Conservation (phyloP, 75 land plant species). For the Cunninghamia lanceolata region DNA sequence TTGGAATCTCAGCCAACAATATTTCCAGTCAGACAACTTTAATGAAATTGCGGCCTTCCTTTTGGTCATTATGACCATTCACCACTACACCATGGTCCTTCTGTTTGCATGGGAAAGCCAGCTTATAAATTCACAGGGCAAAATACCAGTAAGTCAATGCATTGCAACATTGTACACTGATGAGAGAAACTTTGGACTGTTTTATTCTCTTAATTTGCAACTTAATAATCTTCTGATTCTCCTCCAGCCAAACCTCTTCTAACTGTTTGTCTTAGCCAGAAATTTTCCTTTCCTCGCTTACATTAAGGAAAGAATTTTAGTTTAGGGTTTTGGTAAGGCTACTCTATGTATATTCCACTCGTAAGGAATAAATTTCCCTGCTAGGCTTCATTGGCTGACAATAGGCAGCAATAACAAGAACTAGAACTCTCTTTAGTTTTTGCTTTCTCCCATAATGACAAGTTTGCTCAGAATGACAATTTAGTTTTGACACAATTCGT, state of each 20-base stretch:
- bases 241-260: background rate
- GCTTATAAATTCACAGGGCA: background rate
- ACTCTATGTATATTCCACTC: background rate
- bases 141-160: background rate
- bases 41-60: background rate
- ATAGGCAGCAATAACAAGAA: background rate
- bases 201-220: background rate
- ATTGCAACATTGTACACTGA: background rate
- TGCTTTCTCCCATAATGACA: background rate
- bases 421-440: background rate
- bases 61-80: background rate
- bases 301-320: background rate
- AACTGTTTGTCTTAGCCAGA: background rate
- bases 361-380: background rate
- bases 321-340: background rate
- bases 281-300: background rate
- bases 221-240: background rate
- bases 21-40: background rate
- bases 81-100: background rate
- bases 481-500: background rate
- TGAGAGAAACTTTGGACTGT: background rate
- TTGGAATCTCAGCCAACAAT: background rate
- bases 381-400: background rate
- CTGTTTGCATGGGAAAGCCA: background rate
- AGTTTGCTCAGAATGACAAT: background rate